Conservation (phyloP, 495 filamentous ascomycete species). For the Viridothelium virens region DNA sequence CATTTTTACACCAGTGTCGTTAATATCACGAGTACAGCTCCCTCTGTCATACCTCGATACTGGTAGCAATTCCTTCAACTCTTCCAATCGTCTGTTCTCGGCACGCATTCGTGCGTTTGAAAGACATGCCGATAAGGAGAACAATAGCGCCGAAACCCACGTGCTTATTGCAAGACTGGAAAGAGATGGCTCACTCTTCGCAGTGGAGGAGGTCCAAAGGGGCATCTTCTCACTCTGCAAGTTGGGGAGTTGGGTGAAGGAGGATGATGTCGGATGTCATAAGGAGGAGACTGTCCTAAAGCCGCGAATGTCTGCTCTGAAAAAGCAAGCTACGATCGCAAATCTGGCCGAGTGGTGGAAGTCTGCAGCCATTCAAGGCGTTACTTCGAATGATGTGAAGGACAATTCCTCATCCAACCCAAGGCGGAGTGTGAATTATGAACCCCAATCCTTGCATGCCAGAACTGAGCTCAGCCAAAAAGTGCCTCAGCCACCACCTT, state of each 20-base stretch:
- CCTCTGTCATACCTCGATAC: constrained; percentile 35
- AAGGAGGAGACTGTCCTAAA: constrained; percentile 32
- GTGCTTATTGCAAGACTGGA: constrained; percentile 62
- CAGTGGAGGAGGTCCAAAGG: constrained; percentile 60
- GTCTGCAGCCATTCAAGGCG: constrained; percentile 13
- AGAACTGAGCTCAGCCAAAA: background rate
- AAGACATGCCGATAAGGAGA: constrained; percentile 15
- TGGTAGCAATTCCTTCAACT: constrained; percentile 1
- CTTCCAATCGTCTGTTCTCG: constrained; percentile 30
- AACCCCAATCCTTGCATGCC: background rate
- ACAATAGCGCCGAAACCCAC: constrained; percentile 11
- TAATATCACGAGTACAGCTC: constrained; percentile 28
- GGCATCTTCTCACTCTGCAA: constrained; percentile 65
- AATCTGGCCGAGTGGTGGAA: constrained; percentile 22
- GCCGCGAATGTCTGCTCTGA: constrained; percentile 38
- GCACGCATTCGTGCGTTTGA: constrained; percentile 30
- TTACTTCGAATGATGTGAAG: background rate
- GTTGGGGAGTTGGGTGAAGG: constrained; percentile 56
- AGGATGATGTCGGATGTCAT: constrained; percentile 37
- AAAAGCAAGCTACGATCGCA: constrained; percentile 36
- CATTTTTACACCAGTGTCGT: constrained; percentile 19
- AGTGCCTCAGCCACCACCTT: background rate
- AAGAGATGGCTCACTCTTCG: constrained; percentile 53
- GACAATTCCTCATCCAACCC: background rate
- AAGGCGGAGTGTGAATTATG: background rate